Conservation (phyloP, 495 filamentous ascomycete species). For the Amphirosellinia nigrospora region DNA sequence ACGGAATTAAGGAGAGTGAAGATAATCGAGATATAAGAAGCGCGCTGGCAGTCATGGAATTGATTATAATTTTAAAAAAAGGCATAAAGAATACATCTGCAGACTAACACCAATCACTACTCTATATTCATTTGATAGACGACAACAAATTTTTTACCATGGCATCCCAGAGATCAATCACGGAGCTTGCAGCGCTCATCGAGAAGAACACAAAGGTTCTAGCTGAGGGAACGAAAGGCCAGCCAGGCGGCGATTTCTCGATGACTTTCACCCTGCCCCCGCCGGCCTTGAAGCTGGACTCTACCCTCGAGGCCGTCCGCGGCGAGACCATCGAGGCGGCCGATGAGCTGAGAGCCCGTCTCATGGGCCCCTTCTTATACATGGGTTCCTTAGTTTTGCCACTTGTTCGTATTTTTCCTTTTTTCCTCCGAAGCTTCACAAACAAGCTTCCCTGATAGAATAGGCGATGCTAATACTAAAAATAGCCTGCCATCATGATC, state of each 20-base stretch:
- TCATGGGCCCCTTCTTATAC: conserved; percentile 31
- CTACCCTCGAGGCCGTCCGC: conserved; percentile 24
- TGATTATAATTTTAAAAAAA: conserved; percentile 4
- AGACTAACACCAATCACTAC: background rate
- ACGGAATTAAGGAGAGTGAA: background rate
- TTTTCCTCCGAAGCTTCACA: too few species aligned
- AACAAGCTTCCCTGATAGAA: too few species aligned
- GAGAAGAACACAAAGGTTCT: conserved; percentile 26
- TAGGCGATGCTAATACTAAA: background rate
- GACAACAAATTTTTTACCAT: background rate
- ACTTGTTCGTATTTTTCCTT: conserved; percentile 20
- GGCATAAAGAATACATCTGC: background rate
- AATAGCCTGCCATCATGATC: conserved; percentile 25
- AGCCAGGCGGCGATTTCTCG: conserved; percentile 32
- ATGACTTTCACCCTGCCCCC: conserved; percentile 28
- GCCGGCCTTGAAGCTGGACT: conserved; percentile 10
- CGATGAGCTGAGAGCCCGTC: conserved; percentile 32
- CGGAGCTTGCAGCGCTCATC: conserved; percentile 37
- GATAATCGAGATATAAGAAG: background rate
- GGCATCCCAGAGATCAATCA: conserved; percentile 32
- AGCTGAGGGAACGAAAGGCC: conserved; percentile 29
- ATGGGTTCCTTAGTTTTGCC: conserved; percentile 23
- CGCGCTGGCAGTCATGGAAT: background rate
- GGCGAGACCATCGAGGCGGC: conserved; percentile 32
- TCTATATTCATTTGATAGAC: background rate